A percentile compares a stretch with the other conserved stretches of the same genome.
These are phyloP conservation scores for Oryza australiensis DNA, from an alignment of 176 grass and related monocot genomes.

Conservation along the genomic window DNA sequence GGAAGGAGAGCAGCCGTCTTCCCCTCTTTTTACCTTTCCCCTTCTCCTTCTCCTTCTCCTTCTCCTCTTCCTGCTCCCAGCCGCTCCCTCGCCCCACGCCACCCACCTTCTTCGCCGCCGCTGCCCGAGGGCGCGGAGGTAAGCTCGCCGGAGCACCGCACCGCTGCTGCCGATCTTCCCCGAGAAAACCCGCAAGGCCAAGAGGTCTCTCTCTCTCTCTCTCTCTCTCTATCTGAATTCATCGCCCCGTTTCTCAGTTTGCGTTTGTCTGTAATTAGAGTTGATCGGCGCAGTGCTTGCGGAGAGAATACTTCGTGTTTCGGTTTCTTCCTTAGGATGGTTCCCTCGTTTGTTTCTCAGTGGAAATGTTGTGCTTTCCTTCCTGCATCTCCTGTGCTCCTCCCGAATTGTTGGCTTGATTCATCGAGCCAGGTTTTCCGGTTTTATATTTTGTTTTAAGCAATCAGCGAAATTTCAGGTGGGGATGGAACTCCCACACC, in stretches of 20 bases:
- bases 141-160: not conserved
- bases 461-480: not conserved
- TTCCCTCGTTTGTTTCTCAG: not conserved
- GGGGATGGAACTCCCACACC: no score
- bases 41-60: not conserved
- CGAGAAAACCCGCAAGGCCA: not conserved
- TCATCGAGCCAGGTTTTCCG: not conserved
- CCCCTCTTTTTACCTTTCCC: not conserved
- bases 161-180: not conserved
- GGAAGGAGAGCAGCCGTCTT: not conserved
- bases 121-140: not conserved
- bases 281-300: not conserved
- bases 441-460: not conserved
- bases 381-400: no score
- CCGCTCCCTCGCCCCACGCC: not conserved
- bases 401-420: not conserved
- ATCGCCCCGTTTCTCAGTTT: no score
- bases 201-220: not conserved
- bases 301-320: not conserved
- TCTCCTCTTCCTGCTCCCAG: not conserved
- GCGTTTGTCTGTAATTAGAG: not conserved
- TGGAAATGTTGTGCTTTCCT: no score
- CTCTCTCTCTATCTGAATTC: no score
- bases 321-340: not conserved
- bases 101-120: conserved; percentile 5